A percentile compares a stretch with the other conserved stretches of the same genome.
Evolutionary conservation across 2,329 filamentous ascomycete genomes (phyloP).

Genomic region (Coniochaeta sp.): DNA sequence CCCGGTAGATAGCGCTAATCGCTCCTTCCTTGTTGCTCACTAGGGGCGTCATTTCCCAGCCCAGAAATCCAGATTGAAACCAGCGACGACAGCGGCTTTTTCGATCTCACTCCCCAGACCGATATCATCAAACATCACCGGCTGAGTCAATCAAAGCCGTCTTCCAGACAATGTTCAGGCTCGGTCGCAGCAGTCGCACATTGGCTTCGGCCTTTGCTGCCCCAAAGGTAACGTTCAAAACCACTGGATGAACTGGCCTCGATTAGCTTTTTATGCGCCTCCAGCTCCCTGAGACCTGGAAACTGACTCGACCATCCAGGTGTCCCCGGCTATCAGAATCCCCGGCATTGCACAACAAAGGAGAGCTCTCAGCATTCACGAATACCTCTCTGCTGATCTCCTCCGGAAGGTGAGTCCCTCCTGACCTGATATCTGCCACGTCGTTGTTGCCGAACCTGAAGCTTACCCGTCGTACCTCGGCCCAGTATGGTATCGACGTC

Average conservation of each 20-base stretch:
- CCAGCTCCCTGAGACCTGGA: constrained; percentile 5
- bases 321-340: constrained; percentile 44
- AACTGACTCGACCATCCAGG: constrained; percentile 23
- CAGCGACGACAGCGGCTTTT: background rate
- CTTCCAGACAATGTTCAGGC: constrained; percentile 67
- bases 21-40: background rate
- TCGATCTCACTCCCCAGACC: background rate
- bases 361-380: constrained; percentile 91
- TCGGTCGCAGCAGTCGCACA: constrained; percentile 76
- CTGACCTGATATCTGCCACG: background rate
- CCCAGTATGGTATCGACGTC: constrained; percentile 86
- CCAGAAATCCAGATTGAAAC: background rate
- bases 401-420: constrained; percentile 56
- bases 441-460: background rate
- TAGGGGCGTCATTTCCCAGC: background rate
- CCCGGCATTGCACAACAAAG: constrained; percentile 68
- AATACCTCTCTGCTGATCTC: constrained; percentile 93
- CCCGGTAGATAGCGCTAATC: background rate
- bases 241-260: constrained; percentile 5
- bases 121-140: constrained; percentile 1
- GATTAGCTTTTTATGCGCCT: constrained; percentile 6
- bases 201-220: constrained; percentile 73
- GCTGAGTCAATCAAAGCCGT: constrained; percentile 3
- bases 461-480: background rate
- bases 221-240: constrained; percentile 50